Percentiles rank a stretch among this genome's conserved stretches.
These are phyloP conservation scores for Tulasnella sp. DNA, from an alignment of 768 basidiomycete genomes.

Conservation along the genomic window DNA sequence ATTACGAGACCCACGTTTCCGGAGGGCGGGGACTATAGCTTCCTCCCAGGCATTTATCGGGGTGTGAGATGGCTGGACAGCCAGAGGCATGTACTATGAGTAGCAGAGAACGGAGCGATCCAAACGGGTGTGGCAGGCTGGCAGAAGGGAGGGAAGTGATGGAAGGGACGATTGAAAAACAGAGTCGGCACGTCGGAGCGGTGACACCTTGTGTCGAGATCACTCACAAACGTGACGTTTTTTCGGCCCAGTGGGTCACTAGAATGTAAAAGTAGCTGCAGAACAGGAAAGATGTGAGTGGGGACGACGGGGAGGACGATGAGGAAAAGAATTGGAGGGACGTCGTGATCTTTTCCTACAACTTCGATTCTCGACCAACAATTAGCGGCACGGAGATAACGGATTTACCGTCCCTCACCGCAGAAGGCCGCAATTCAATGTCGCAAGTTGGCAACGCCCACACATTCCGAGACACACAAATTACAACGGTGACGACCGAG, in stretches of 20 bases:
- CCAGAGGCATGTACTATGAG: neutral
- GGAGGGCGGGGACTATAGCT: conserved; percentile 64
- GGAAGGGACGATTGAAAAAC: neutral
- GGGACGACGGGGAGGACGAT: neutral
- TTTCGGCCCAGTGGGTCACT: neutral
- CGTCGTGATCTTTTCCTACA: too few species aligned
- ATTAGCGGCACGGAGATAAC: too few species aligned
- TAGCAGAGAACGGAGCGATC: neutral
- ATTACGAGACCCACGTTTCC: conserved; percentile 48
- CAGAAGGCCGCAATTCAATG: too few species aligned
- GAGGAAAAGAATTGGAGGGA: too few species aligned
- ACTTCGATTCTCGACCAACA: too few species aligned
- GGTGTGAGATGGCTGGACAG: conserved; percentile 5
- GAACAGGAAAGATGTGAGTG: neutral
- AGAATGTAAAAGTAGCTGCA: neutral
- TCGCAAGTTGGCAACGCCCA: too few species aligned
- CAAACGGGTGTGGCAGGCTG: neutral
- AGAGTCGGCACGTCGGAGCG: neutral
- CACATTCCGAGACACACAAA: too few species aligned
- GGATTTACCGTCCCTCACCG: too few species aligned
- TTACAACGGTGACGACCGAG: too few species aligned
- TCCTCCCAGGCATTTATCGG: conserved; percentile 50
- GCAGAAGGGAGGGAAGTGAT: neutral
- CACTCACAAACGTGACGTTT: neutral
- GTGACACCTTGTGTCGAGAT: too few species aligned